Base-by-base conservation (phyloP, 352 stramenopile species). In the Globisporangium echinulatum region DNA sequence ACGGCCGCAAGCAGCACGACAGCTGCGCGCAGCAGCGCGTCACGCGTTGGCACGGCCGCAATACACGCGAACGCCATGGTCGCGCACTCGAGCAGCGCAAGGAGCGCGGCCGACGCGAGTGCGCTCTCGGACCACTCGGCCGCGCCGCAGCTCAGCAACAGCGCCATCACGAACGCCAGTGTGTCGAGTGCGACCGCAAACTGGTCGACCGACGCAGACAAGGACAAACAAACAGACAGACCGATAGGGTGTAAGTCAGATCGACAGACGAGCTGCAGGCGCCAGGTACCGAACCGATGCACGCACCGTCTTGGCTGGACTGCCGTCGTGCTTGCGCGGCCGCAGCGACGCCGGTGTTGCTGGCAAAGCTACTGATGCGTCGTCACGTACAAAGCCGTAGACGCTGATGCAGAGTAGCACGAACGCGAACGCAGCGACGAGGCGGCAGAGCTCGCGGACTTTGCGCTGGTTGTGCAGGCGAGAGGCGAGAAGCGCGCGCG, bases 111-210 rank as follows among this genome's bases (percentile, higher is more conserved):
- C 13, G 72, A 77, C n/a, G 73, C 75, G 17, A 80, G 48, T 5
- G 64, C 63, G 58, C 70, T 83, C 10, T 63, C 56, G 2, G 56
- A 49, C 37, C 74, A 53, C 10, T 68, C 58, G 37, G 69, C 54
- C 38, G 59, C 64, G 0, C 72, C 61, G 36, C 74, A 67, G 46
- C 63, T 67, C 56, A 82, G 64, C 19, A 86, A 62, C 61, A 81
- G 65, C 42, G 82, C 56, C 11, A 72, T 69, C 9, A 82, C 60
- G 15, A 84, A 46, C 38, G 79, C 51, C 50, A 86, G 38, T 37
- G 75, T 38, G 60, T 86, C 76, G 13, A 70, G 63, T 46, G 76
- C 72, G 1, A 86, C 63, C 1, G 82, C 53, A 56, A 86, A 86
- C 76, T 86, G 56, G 42, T 52, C 19, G 0, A 14, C 9, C 15